Conservation (phyloP, 495 filamentous ascomycete species). For the Penicillium maclennaniae region DNA sequence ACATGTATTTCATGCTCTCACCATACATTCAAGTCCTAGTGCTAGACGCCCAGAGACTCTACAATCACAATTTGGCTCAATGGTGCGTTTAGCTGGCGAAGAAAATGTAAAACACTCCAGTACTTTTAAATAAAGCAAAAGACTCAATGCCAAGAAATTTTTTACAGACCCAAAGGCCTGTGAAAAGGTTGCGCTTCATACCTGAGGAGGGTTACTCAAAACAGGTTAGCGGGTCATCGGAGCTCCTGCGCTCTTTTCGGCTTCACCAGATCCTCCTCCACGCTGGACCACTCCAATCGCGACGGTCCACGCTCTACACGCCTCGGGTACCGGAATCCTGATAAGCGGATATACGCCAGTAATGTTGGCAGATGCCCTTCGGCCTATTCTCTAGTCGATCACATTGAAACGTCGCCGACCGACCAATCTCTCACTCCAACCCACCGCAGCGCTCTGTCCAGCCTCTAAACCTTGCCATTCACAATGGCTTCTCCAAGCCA, state of each 20-base stretch:
- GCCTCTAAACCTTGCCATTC: background rate
- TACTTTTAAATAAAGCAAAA: no score
- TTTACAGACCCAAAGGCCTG: background rate
- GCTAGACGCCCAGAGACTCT: background rate
- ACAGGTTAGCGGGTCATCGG: conserved; percentile 17
- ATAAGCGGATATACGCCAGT: background rate
- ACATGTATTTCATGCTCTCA: background rate
- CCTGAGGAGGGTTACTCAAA: conserved; percentile 10
- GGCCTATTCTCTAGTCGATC: background rate
- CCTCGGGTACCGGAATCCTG: background rate
- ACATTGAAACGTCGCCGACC: background rate
- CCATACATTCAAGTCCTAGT: background rate
- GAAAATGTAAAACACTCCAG: no score
- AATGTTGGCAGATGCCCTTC: conserved; percentile 1
- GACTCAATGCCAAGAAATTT: no score
- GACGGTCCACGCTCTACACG: background rate
- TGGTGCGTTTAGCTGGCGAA: background rate
- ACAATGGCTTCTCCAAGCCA: conserved; percentile 43
- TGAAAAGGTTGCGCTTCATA: background rate
- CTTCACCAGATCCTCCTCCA: conserved; percentile 12
- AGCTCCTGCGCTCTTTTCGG: conserved; percentile 25
- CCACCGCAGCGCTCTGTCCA: background rate
- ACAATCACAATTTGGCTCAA: background rate
- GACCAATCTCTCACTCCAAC: conserved; percentile 7
- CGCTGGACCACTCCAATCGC: background rate